Conservation (phyloP, 805 yeast genomes). For the Kregervanrija pseudodelftensis region DNA sequence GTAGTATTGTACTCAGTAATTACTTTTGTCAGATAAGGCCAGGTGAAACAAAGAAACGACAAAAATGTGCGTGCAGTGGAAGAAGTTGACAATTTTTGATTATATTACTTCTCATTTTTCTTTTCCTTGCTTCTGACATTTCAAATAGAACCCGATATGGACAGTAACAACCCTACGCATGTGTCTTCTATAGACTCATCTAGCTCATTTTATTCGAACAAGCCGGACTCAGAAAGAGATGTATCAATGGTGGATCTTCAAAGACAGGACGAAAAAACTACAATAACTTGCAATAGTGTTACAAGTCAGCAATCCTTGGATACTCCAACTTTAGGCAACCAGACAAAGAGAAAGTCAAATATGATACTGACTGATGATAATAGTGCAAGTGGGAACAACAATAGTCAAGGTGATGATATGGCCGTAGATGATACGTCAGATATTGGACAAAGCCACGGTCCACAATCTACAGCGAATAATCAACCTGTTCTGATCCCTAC, state of each 20-base stretch:
- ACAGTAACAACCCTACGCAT: background rate
- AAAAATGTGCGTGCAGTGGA: too few species aligned
- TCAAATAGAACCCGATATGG: too few species aligned
- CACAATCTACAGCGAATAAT: constrained; percentile 1
- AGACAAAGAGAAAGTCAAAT: constrained; percentile 1
- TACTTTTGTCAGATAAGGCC: too few species aligned
- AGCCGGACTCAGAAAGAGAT: constrained; percentile 12
- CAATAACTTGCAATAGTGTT: constrained; percentile 3
- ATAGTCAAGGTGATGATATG: constrained; percentile 24
- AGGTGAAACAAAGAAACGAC: too few species aligned
- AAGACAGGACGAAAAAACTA: constrained; percentile 8
- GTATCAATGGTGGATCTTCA: constrained; percentile 31
- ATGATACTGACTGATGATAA: constrained; percentile 9
- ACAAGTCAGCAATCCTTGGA: too few species aligned
- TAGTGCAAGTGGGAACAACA: constrained; percentile 9
- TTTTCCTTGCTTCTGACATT: constrained; percentile 1
- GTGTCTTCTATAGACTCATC: background rate
- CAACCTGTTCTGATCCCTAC: constrained; percentile 35
- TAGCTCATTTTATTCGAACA: background rate
- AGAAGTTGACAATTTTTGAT: background rate
- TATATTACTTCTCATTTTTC: background rate
- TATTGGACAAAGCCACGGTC: constrained; percentile 15
- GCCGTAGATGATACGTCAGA: constrained; percentile 23
- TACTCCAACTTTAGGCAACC: background rate
- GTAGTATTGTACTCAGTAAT: background rate